Base-by-base conservation (phyloP, 2,329 filamentous ascomycete species). In the Trematosphaeria pertusa region DNA sequence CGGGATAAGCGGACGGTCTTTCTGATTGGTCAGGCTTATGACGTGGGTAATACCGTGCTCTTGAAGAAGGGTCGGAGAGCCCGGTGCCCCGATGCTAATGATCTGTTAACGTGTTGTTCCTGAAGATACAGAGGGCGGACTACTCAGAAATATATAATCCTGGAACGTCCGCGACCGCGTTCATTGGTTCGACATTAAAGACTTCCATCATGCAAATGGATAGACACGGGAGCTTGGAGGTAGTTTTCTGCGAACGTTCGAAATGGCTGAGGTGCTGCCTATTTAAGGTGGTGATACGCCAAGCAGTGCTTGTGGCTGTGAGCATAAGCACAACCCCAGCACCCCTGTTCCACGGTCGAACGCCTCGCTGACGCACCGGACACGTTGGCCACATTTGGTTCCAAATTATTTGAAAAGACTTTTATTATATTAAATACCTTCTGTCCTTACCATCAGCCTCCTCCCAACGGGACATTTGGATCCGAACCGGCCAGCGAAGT, bases 41-140 rank as follows among this genome's bases (percentile, higher is more conserved):
- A 58, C 37, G 28, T 54, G 52, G 2, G 52, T 53, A 24, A 58
- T 53, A 4, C 31, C 30, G 12, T 46, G 33, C 20, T 48, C n/a
- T 14, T 26, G 11, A 1, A 58, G 36, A 4, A 37, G 24, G 1
- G 17, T 18, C 10, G 38, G 28, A 7, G 44, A 45, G 4, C 24
- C 24, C 1, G 52, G 46, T 5, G 46, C 24, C 7, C 19, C 50
- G 17, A 56, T 50, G 20, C 50, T 52, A 24, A 39, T 6, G 10
- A 10, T 18, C 7, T 6, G 28, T 46, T 24, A 37, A 17, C 2
- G 7, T 10, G 2, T 12, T 10, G 5, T 18, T 8, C 7, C 9
- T 9, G 20, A 33, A 17, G 11, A n/a, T 11, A 34, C 5, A 19
- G 9, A 10, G 20, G n/a, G 8, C 6, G 9, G 1, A 15, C 7